Percentiles rank a stretch among this genome's conserved stretches.
phyloP scores from a whole-genome alignment of 1,139 yeast species.

The Candida frijolesensis region DNA sequence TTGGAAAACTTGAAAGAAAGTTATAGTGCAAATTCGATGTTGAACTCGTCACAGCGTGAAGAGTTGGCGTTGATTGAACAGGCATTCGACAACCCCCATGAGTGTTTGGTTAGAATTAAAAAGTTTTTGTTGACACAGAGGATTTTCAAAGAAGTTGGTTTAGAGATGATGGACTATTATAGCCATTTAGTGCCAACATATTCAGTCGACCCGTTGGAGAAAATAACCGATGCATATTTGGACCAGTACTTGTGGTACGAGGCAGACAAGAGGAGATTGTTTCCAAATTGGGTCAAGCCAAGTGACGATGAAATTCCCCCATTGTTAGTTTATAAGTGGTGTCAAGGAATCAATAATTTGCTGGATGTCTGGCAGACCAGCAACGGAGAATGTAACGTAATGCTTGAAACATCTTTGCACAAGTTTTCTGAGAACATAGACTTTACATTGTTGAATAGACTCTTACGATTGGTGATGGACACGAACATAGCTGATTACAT shows the following conservation, averaged over 20 bases:
- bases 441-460: slow-evolving; percentile 79
- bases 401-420: slow-evolving; percentile 72
- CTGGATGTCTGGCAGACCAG: slow-evolving; percentile 76
- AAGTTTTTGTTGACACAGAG: slow-evolving; percentile 83
- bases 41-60: slow-evolving; percentile 87
- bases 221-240: slow-evolving; percentile 92
- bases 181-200: slow-evolving; percentile 85
- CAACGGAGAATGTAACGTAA: slow-evolving; percentile 78
- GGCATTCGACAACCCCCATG: slow-evolving; percentile 97
- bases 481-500: slow-evolving; percentile 94
- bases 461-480: slow-evolving; percentile 80
- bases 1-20: slow-evolving; percentile 85
- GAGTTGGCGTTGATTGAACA: slow-evolving; percentile 93
- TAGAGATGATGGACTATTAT: slow-evolving; percentile 92
- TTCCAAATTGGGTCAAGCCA: slow-evolving; percentile 97
- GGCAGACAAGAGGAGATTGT: slow-evolving; percentile 81
- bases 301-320: slow-evolving; percentile 95
- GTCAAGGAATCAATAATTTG: slow-evolving; percentile 88
- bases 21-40: slow-evolving; percentile 78
- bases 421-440: slow-evolving; percentile 85
- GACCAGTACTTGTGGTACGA: slow-evolving; percentile 98
- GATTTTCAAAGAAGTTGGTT: slow-evolving; percentile 84
- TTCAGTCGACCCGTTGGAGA: slow-evolving; percentile 87
- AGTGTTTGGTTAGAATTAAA: slow-evolving; percentile 82
- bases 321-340: slow-evolving; percentile 88